Conservation (phyloP, 176 grass and related monocot species). For the Pontederia paniculata region DNA sequence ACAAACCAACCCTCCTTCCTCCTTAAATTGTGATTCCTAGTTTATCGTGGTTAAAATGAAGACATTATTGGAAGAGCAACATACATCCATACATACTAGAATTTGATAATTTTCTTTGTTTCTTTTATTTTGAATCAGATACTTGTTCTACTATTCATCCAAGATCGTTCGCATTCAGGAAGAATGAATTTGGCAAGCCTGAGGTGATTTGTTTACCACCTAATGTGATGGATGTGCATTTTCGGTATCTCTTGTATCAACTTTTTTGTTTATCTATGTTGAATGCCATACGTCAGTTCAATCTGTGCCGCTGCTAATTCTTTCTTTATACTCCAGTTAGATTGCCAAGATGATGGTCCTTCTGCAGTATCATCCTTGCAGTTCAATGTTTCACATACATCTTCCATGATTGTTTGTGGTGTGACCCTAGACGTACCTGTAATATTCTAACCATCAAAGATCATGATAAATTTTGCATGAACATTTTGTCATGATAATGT, state of each 20-base stretch:
- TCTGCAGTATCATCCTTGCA: conserved; percentile 43
- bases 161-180: conserved; percentile 75
- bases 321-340: conserved; percentile 33
- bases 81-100: conserved; percentile 15
- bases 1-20: too few relatives aligned
- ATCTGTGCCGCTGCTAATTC: neutral
- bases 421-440: conserved; percentile 50
- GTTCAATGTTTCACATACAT: conserved; percentile 89
- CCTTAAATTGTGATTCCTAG: too few relatives aligned
- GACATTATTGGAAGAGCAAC: neutral
- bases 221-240: neutral
- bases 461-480: too few relatives aligned
- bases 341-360: conserved; percentile 31
- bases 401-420: conserved; percentile 84
- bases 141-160: conserved; percentile 52
- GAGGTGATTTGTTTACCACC: conserved; percentile 42
- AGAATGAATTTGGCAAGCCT: conserved; percentile 85
- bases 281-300: neutral
- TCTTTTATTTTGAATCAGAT: conserved; percentile 62
- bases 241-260: neutral
- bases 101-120: conserved; percentile 17
- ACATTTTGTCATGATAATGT: too few relatives aligned
- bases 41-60: neutral
- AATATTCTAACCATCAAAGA: conserved; percentile 20
- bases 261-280: neutral